phyloP scores from a whole-genome alignment of 2,329 filamentous ascomycete species.

The Lachnellula arida region DNA sequence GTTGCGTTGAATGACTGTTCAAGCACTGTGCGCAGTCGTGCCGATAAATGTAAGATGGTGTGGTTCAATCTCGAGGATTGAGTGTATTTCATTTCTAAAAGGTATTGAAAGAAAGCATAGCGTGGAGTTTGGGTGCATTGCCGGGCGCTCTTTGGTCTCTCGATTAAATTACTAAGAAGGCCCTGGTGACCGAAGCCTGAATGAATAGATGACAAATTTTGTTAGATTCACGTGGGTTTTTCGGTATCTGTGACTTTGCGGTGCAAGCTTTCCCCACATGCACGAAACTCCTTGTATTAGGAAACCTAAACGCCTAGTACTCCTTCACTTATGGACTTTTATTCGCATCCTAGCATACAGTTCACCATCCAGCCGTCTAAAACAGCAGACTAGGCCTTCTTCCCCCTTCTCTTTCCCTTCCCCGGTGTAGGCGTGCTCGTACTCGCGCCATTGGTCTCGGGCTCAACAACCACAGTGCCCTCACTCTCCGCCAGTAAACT shows the following conservation, averaged over 20 bases:
- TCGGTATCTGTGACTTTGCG: not conserved
- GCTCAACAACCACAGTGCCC: slow-evolving; percentile 9
- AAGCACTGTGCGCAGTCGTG: slow-evolving; percentile 23
- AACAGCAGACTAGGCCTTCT: slow-evolving; percentile 21
- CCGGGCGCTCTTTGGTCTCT: not conserved
- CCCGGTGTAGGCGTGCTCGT: slow-evolving; percentile 13
- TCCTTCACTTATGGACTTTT: slow-evolving; percentile 1
- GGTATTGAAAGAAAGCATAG: not conserved
- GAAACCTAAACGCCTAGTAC: slow-evolving; percentile 1
- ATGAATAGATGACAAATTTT: not conserved
- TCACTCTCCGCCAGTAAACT: slow-evolving; percentile 30
- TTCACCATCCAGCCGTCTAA: not conserved
- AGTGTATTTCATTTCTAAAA: not conserved
- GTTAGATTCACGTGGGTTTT: not conserved
- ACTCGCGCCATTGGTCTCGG: slow-evolving; percentile 11
- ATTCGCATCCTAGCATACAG: not conserved
- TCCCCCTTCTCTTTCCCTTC: slow-evolving; percentile 26
- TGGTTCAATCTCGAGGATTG: slow-evolving; percentile 22
- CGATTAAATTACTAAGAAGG: no score
- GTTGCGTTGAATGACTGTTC: slow-evolving; percentile 25
- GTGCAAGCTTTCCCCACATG: not conserved
- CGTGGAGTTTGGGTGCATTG: slow-evolving; percentile 3
- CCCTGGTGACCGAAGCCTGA: no score
- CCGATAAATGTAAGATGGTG: slow-evolving; percentile 21
- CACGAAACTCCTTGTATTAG: not conserved